These are phyloP conservation scores for Chionographis japonica DNA, from an alignment of 106 monocot genomes.

Conservation along the genomic window DNA sequence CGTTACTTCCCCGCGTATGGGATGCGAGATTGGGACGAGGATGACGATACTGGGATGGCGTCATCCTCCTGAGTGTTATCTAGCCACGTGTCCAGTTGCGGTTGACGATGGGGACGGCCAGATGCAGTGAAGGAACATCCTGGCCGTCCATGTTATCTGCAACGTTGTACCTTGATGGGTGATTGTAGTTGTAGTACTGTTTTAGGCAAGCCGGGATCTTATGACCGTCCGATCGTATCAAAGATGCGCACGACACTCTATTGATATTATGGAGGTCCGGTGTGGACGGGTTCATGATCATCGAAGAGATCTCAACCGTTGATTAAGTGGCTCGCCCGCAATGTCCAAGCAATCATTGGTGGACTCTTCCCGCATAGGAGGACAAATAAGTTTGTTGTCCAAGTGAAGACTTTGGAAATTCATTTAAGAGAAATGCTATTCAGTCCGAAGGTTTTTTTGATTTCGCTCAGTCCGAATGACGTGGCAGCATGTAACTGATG, in stretches of 20 bases:
- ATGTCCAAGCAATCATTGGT: too few species aligned
- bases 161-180: too few species aligned
- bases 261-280: background rate
- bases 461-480: too few species aligned
- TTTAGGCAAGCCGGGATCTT: background rate
- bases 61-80: background rate
- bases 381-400: slow-evolving; percentile 11
- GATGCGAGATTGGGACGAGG: background rate
- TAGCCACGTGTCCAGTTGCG: slow-evolving; percentile 5
- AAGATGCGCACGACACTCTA: slow-evolving; percentile 1
- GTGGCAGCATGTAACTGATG: too few species aligned
- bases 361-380: background rate
- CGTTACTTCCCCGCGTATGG: background rate
- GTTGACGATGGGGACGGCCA: background rate
- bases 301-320: background rate
- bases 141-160: background rate
- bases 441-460: too few species aligned
- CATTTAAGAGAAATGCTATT: too few species aligned
- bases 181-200: too few species aligned
- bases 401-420: slow-evolving; percentile 10
- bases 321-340: too few species aligned
- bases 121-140: background rate
- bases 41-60: slow-evolving; percentile 1
- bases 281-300: background rate
- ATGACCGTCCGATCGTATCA: background rate